Base-by-base conservation (phyloP, 306 rosid species). In the Pueraria montana region DNA sequence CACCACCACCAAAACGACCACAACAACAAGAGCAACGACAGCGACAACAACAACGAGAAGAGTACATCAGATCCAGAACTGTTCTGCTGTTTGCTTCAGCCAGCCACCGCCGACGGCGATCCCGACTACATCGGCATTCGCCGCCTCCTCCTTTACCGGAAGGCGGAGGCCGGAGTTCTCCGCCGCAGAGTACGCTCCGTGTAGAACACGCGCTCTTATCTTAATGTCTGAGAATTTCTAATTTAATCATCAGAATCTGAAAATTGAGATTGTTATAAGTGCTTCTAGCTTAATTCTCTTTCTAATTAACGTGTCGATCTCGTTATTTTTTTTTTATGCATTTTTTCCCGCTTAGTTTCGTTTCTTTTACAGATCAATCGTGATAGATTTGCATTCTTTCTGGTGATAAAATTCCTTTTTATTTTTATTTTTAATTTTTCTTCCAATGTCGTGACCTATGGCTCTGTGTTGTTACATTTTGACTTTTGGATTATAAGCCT, bases 11-110 rank as follows among this genome's bases (percentile, higher is more conserved):
- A 72, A 18, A 32, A 8, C 72, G 42, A 76, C 69, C 12, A 73
- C 66, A 11, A 70, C 62, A 17, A 80, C 71, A 6, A 70, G 34
- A 38, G 11, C 43, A 64, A 66, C 38, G 81, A 36, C 69, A 67
- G 68, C 30, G 34, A 86, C 58, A 36, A 80, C 30, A 26, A 86
- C 58, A 36, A 80, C 18, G 45, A 77, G 63, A 78, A 85, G 77
- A 76, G 42, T 83, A 17, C 7, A 3, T 80, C 80, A 84, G 97
- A 92, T 94, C 94, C 89, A 13, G 94, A 90, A 50, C 58, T 89
- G 43, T 84, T 91, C 86, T 83, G 97, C 88, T 92, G 95, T 82
- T 75, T 92, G 87, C 92, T 94, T 66, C 98, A 94, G 79, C 97
- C 97, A 49, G 61, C 69, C 72, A 87, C 77, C 43, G 78, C 89